Percentiles rank a stretch among this genome's conserved stretches.
Evolutionary conservation across 2,329 filamentous ascomycete species (phyloP).

Genomic region (Ceratocystis destructans): DNA sequence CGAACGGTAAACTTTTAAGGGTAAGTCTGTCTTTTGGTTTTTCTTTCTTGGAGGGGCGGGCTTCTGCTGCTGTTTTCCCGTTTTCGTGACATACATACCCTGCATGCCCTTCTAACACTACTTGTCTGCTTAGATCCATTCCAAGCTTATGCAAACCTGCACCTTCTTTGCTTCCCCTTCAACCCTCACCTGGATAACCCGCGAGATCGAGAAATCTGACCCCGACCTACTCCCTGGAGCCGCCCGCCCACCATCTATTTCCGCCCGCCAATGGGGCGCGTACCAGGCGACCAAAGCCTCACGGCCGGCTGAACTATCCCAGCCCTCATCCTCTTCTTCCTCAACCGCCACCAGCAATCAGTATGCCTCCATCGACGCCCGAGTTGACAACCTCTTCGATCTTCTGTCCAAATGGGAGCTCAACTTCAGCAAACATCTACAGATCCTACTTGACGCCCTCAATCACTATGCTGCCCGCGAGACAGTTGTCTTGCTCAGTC

Average conservation of each 20-base stretch:
- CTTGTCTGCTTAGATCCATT: slow-evolving; percentile 58
- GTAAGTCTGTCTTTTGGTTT: slow-evolving; percentile 36
- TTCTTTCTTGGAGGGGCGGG: not conserved
- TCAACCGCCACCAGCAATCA: slow-evolving; percentile 26
- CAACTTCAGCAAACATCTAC: slow-evolving; percentile 82
- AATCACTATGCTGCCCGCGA: slow-evolving; percentile 97
- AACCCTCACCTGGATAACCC: slow-evolving; percentile 74
- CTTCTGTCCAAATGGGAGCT: slow-evolving; percentile 83
- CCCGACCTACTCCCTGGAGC: slow-evolving; percentile 51
- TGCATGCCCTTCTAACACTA: not conserved
- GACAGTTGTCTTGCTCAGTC: slow-evolving; percentile 79
- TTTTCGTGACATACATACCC: not conserved
- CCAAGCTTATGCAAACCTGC: slow-evolving; percentile 92
- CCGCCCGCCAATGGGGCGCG: slow-evolving; percentile 45
- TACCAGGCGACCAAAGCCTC: slow-evolving; percentile 39
- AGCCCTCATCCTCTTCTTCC: slow-evolving; percentile 27
- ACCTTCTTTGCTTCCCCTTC: slow-evolving; percentile 64
- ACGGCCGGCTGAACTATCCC: slow-evolving; percentile 26
- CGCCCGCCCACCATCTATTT: slow-evolving; percentile 45
- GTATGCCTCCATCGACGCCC: slow-evolving; percentile 28
- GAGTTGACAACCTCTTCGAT: slow-evolving; percentile 68
- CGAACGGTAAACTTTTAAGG: slow-evolving; percentile 83
- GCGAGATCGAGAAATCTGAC: slow-evolving; percentile 72
- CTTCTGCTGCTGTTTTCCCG: not conserved
- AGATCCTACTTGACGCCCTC: slow-evolving; percentile 84